Evolutionary conservation across 768 basidiomycete species (phyloP).

Genomic region (Daedaleopsis nitida): DNA sequence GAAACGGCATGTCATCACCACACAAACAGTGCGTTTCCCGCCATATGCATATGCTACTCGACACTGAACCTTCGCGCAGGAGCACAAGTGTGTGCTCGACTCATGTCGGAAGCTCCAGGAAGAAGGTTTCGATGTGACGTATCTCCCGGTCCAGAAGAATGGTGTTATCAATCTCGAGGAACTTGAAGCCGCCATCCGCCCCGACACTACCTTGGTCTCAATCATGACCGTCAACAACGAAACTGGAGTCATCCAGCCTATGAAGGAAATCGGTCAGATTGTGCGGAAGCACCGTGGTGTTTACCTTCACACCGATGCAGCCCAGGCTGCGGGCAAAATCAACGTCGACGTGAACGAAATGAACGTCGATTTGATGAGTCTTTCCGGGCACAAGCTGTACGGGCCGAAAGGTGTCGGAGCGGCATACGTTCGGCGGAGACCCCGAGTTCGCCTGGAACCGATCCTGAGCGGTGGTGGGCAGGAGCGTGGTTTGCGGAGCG

Average conservation of each 20-base stretch:
- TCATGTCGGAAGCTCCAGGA: conserved; percentile 94
- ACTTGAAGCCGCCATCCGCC: conserved; percentile 86
- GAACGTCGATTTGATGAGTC: conserved; percentile 94
- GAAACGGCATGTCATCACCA: conserved; percentile 91
- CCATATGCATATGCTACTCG: neutral
- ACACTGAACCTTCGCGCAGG: conserved; percentile 46
- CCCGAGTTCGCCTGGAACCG: conserved; percentile 92
- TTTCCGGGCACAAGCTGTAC: conserved; percentile 97
- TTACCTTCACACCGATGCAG: conserved; percentile 97
- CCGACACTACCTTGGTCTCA: conserved; percentile 91
- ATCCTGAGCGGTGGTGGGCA: conserved; percentile 96
- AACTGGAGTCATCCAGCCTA: conserved; percentile 96
- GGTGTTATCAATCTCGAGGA: conserved; percentile 79
- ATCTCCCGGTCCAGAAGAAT: conserved; percentile 89
- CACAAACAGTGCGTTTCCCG: conserved; percentile 75
- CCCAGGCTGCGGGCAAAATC: conserved; percentile 93
- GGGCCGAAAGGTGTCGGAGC: conserved; percentile 97
- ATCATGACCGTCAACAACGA: conserved; percentile 99
- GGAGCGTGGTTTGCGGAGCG: conserved; percentile 92
- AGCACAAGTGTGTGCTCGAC: conserved; percentile 99
- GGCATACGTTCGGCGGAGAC: conserved; percentile 89
- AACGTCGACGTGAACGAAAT: conserved; percentile 91
- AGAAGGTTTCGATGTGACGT: conserved; percentile 97
- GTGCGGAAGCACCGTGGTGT: conserved; percentile 86
- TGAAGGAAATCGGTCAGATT: conserved; percentile 91